These are phyloP conservation scores for Peniophora sp. DNA, from an alignment of 1,284 basidiomycete genomes.

Conservation along the genomic window DNA sequence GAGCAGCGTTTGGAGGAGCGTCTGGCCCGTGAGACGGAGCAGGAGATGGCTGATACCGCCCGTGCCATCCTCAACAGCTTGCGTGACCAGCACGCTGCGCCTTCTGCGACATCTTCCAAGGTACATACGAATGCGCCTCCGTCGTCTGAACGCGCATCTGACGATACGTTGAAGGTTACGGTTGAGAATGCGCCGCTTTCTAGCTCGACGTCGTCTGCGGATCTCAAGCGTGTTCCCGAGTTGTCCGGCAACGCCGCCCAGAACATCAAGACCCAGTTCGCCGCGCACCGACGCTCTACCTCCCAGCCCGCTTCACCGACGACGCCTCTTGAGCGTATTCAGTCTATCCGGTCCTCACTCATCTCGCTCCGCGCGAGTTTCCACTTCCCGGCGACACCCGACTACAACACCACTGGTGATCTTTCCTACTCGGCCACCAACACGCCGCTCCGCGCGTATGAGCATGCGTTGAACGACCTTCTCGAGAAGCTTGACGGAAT, in stretches of 20 bases:
- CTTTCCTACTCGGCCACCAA: slow-evolving; percentile 37
- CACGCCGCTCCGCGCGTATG: slow-evolving; percentile 39
- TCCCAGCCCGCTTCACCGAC: slow-evolving; percentile 3
- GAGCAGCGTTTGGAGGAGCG: slow-evolving; percentile 3
- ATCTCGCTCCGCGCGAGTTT: slow-evolving; percentile 20
- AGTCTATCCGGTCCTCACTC: slow-evolving; percentile 10
- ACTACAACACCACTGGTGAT: slow-evolving; percentile 12
- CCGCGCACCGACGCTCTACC: slow-evolving; percentile 3
- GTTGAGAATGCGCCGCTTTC: not conserved
- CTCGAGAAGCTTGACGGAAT: slow-evolving; percentile 60
- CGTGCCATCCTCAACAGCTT: slow-evolving; percentile 9
- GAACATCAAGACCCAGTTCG: slow-evolving; percentile 10
- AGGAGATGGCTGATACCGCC: slow-evolving; percentile 15
- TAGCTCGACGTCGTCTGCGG: not conserved
- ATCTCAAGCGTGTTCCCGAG: not conserved
- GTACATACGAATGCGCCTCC: not conserved
- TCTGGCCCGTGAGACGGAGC: slow-evolving; percentile 5
- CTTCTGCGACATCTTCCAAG: slow-evolving; percentile 6
- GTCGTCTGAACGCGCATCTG: not conserved
- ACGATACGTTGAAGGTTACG: slow-evolving; percentile 2
- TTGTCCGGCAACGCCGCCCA: slow-evolving; percentile 6
- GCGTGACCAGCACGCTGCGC: slow-evolving; percentile 4
- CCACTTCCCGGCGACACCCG: slow-evolving; percentile 23
- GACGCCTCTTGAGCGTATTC: slow-evolving; percentile 3
- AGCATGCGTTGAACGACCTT: slow-evolving; percentile 49